phyloP scores from a whole-genome alignment of 352 stramenopile genomes.

The Phytophthora citrophthora region DNA sequence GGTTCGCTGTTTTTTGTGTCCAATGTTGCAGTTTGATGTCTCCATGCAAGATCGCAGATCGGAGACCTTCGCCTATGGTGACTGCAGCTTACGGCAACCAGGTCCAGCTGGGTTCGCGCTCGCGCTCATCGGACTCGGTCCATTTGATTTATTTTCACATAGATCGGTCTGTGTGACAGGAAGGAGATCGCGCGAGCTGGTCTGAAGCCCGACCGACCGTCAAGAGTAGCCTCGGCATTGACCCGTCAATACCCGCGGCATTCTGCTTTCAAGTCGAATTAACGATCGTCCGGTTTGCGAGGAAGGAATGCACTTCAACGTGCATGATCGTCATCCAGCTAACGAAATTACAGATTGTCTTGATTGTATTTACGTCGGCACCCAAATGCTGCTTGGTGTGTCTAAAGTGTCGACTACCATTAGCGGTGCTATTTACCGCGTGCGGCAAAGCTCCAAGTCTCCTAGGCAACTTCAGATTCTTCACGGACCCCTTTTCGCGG shows the following conservation, averaged over 20 bases:
- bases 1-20: background rate
- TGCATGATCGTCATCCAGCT: background rate
- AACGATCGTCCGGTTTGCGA: background rate
- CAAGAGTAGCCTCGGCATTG: background rate
- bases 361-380: conserved; percentile 2
- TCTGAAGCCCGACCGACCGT: too few species aligned
- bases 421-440: conserved; percentile 1
- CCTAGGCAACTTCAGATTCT: background rate
- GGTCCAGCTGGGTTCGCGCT: background rate
- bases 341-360: background rate
- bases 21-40: conserved; percentile 6
- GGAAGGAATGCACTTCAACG: background rate
- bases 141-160: conserved; percentile 28
- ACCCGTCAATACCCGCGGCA: background rate
- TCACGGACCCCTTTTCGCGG: background rate
- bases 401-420: conserved; percentile 4
- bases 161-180: conserved; percentile 7
- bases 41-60: background rate
- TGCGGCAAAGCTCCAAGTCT: conserved; percentile 5
- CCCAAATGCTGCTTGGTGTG: conserved; percentile 1
- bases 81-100: conserved; percentile 10
- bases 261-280: background rate
- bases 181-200: too few species aligned
- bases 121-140: background rate
- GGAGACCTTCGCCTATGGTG: too few species aligned